Evolutionary conservation across 306 rosid genomes (phyloP).

Genomic region (Trichosanthes cucumerina): DNA sequence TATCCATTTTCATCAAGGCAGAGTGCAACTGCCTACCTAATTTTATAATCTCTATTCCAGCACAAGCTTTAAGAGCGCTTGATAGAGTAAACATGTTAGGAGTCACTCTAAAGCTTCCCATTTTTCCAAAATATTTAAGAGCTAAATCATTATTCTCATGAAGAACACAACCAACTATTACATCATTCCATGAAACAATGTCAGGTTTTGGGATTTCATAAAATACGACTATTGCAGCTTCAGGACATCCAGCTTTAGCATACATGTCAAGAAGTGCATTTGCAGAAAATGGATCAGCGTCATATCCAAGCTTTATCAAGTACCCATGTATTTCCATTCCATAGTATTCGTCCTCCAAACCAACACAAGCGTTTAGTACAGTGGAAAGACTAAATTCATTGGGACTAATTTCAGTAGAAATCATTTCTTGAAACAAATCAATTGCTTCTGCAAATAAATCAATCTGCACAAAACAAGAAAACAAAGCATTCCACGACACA

Average conservation of each 20-base stretch:
- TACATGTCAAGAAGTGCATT: constrained; percentile 89
- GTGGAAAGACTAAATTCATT: constrained; percentile 74
- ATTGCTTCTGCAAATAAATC: constrained; percentile 39
- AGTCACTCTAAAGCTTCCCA: constrained; percentile 35
- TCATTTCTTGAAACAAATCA: constrained; percentile 55
- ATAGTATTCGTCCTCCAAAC: constrained; percentile 30
- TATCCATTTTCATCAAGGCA: constrained; percentile 50
- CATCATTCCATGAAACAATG: constrained; percentile 86
- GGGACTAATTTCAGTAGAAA: constrained; percentile 48
- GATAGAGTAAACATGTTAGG: constrained; percentile 72
- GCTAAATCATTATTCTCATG: constrained; percentile 43
- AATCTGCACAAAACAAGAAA: constrained; percentile 65
- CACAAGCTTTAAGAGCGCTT: constrained; percentile 73
- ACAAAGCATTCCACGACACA: constrained; percentile 70
- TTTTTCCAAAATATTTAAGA: constrained; percentile 32
- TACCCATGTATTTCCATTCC: constrained; percentile 53
- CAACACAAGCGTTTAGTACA: constrained; percentile 57
- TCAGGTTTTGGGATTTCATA: constrained; percentile 47
- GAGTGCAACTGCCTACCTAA: constrained; percentile 74
- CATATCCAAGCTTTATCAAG: constrained; percentile 58
- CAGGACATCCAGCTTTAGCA: constrained; percentile 49
- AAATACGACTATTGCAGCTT: constrained; percentile 46
- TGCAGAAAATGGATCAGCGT: constrained; percentile 49
- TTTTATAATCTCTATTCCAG: constrained; percentile 37
- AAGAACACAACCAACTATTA: constrained; percentile 81